Evolutionary conservation across 139 green algal species (phyloP), one percentile per base, ranked within the genome.

Genomic region (Dunaliella sp.): DNA sequence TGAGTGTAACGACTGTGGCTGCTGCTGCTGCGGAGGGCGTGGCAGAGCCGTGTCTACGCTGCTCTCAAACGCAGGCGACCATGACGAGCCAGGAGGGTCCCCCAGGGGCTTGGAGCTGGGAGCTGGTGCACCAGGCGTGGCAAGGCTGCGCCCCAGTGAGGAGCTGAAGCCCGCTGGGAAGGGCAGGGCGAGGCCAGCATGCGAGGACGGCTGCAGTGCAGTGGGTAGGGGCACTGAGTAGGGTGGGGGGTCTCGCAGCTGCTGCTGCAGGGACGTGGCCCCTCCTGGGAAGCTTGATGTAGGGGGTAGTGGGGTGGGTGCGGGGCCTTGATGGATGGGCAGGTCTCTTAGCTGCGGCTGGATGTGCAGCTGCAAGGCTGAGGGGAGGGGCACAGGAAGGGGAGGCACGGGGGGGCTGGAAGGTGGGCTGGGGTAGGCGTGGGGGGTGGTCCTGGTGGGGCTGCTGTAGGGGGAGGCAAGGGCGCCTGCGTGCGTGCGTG

Each of bases 301-400:
- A 81, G n/a, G 22, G 31, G 26, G 73, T n/a, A 7, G 28, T 78
- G 73, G 12, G 2, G 28, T 37, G 33, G 31, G 12, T 30, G n/a
- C n/a, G 1, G 76, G 76, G 76, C 76, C 76, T 81, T 34, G 1
- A 81, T 37, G 28, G 76, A 81, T 81, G 76, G n/a, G 3, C 25
- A 34, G 31, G n/a, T 81, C n/a, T 24, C n/a, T 28, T 28, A 28
- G 31, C 12, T 38, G 2, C 12, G 76, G 76, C 33, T 81, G 76
- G 30, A 38, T 28, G n/a, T 81, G 30, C 30, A 34, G 76, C 76
- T 81, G 76, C 76, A 81, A 34, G n/a, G 76, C 76, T 2, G 30
- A 28, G 30, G 76, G 76, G n/a, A 81, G 76, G 76, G 76, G 76
- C 76, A 81, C 76, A 2, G 76, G 31, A 1, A 81, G 76, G 30